Conservation (phyloP, 2,329 filamentous ascomycete species). For the Neopestalotiopsis rosae region DNA sequence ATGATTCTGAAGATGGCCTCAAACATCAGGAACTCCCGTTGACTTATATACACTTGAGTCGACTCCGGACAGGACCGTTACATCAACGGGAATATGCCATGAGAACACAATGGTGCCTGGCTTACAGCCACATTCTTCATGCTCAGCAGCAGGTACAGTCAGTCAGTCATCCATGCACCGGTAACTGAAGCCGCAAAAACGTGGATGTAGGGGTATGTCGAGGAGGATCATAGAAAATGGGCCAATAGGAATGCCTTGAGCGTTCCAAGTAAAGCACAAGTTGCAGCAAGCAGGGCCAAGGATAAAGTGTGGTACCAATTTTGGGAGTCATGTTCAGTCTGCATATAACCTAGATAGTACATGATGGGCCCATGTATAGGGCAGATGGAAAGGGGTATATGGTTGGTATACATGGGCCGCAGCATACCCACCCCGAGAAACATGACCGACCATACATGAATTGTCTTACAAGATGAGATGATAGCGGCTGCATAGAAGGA, state of each 20-base stretch:
- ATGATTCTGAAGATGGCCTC: slow-evolving; percentile 1
- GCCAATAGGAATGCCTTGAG: neutral
- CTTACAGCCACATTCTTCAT: slow-evolving; percentile 13
- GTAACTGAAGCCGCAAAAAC: slow-evolving; percentile 11
- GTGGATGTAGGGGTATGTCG: slow-evolving; percentile 9
- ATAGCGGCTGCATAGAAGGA: slow-evolving; percentile 11
- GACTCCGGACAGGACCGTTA: neutral
- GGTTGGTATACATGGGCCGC: neutral
- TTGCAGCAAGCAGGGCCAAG: neutral
- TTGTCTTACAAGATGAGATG: neutral
- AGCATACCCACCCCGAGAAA: neutral
- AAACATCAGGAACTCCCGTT: neutral
- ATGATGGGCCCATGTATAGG: neutral
- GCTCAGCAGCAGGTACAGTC: neutral
- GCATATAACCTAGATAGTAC: neutral
- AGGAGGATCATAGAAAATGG: neutral
- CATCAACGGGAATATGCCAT: neutral
- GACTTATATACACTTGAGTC: slow-evolving; percentile 19
- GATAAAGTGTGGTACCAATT: neutral
- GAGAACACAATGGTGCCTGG: slow-evolving; percentile 13
- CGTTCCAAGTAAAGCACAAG: slow-evolving; percentile 13
- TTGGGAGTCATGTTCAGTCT: neutral
- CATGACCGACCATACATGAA: neutral
- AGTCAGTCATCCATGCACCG: neutral
- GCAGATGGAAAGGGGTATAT: neutral